A percentile compares a stretch with the other conserved stretches of the same genome.
Evolutionary conservation across 768 basidiomycete genomes (phyloP).

Genomic region (Dendrothele bispora): DNA sequence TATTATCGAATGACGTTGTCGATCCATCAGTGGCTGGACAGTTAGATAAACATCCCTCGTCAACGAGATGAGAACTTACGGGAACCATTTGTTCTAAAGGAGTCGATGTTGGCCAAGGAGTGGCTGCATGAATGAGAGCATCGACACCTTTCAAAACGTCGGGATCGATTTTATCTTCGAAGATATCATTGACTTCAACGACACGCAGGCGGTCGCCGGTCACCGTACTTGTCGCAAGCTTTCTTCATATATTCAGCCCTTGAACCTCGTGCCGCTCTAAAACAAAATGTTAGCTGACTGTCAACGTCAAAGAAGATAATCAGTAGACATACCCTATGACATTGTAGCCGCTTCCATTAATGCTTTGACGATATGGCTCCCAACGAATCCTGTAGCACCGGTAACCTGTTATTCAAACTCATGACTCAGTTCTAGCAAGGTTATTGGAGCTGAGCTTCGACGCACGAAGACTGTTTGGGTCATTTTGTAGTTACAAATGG

Average conservation of each 20-base stretch:
- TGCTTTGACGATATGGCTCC: conserved; percentile 19
- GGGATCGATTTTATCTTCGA: conserved; percentile 34
- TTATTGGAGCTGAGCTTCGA: not conserved
- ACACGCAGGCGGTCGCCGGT: conserved; percentile 21
- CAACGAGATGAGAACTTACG: conserved; percentile 15
- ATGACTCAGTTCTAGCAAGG: not conserved
- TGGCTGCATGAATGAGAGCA: conserved; percentile 38
- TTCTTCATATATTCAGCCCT: conserved; percentile 15
- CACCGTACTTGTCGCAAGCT: conserved; percentile 12
- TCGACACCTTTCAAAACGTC: conserved; percentile 46
- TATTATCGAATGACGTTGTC: not conserved
- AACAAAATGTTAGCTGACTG: not conserved
- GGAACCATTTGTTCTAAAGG: not conserved
- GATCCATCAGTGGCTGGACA: not conserved
- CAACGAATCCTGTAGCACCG: conserved; percentile 25
- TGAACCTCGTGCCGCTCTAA: conserved; percentile 17
- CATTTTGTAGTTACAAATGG: no score
- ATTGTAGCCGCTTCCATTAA: conserved; percentile 23
- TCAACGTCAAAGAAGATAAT: not conserved
- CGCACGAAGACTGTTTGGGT: not conserved
- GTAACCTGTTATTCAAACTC: conserved; percentile 13
- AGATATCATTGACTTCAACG: conserved; percentile 19
- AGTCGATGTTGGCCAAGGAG: conserved; percentile 24
- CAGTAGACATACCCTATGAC: conserved; percentile 19
- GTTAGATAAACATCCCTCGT: conserved; percentile 1